Percentiles rank a stretch among this genome's conserved stretches.
These are phyloP conservation scores for Paraphaeosphaeria minitans DNA, from an alignment of 2,329 filamentous ascomycete genomes.

Conservation along the genomic window DNA sequence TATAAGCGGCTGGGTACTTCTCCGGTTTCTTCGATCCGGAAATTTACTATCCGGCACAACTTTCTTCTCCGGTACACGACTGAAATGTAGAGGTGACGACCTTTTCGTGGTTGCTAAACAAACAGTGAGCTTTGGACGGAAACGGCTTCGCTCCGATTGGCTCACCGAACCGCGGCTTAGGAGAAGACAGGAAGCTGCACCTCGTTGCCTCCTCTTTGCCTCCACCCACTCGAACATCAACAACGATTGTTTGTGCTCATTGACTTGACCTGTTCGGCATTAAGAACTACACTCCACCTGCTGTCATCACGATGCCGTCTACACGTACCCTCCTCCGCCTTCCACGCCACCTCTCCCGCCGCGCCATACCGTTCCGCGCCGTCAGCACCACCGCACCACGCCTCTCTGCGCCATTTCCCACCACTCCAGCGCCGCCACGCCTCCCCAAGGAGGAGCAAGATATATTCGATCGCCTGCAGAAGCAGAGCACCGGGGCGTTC, in stretches of 20 bases:
- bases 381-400: conserved; percentile 20
- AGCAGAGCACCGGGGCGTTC: conserved; percentile 75
- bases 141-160: conserved; percentile 25
- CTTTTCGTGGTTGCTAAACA: not conserved
- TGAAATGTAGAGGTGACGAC: too few species aligned
- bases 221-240: not conserved
- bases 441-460: conserved; percentile 89
- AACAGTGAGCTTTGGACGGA: not conserved
- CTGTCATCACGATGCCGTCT: conserved; percentile 22
- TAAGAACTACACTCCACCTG: not conserved
- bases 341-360: conserved; percentile 34
- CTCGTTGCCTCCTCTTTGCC: conserved; percentile 4
- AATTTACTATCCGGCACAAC: too few species aligned
- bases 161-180: conserved; percentile 17
- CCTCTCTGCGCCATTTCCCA: conserved; percentile 29
- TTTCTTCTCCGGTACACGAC: too few species aligned
- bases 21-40: too few species aligned
- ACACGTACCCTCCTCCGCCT: conserved; percentile 20
- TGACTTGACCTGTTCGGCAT: not conserved
- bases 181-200: conserved; percentile 11
- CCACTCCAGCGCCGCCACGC: conserved; percentile 75
- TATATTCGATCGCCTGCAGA: conserved; percentile 86
- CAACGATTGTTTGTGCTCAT: not conserved
- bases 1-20: too few species aligned
- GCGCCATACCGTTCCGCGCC: conserved; percentile 11